Conservation (phyloP, 2,329 filamentous ascomycete species). For the Ceratocystis destructans region DNA sequence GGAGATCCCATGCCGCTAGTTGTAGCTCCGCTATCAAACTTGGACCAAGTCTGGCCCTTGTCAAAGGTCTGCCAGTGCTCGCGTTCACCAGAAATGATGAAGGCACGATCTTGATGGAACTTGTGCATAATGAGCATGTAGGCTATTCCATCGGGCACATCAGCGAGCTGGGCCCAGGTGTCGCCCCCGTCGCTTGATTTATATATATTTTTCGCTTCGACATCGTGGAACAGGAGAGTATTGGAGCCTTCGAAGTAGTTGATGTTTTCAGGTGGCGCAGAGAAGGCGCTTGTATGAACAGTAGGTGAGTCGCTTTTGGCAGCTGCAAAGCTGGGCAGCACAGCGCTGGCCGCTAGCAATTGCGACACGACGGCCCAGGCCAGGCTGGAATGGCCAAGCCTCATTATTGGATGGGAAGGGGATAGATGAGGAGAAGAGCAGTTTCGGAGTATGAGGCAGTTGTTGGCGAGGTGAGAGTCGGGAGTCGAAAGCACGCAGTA, state of each 20-base stretch:
- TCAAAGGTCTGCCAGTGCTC: slow-evolving; percentile 76
- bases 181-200: slow-evolving; percentile 70
- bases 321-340: slow-evolving; percentile 20
- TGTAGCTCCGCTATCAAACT: slow-evolving; percentile 50
- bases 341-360: slow-evolving; percentile 12
- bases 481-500: neutral
- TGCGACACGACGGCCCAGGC: slow-evolving; percentile 16
- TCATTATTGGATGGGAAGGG: slow-evolving; percentile 10
- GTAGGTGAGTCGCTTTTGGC: slow-evolving; percentile 50
- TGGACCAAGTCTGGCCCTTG: slow-evolving; percentile 65
- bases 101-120: slow-evolving; percentile 64
- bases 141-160: slow-evolving; percentile 49
- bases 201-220: slow-evolving; percentile 49
- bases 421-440: too few relatives aligned
- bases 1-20: slow-evolving; percentile 39
- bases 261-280: slow-evolving; percentile 51
- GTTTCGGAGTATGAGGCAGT: neutral
- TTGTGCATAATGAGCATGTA: slow-evolving; percentile 60
- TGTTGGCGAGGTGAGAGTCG: neutral
- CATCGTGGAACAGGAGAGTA: slow-evolving; percentile 61
- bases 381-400: slow-evolving; percentile 12
- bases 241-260: slow-evolving; percentile 90
- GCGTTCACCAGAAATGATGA: slow-evolving; percentile 55
- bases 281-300: slow-evolving; percentile 51
- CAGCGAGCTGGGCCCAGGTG: slow-evolving; percentile 55